Base-by-base conservation (phyloP, 768 basidiomycete genomes). In the Boletus sp. region DNA sequence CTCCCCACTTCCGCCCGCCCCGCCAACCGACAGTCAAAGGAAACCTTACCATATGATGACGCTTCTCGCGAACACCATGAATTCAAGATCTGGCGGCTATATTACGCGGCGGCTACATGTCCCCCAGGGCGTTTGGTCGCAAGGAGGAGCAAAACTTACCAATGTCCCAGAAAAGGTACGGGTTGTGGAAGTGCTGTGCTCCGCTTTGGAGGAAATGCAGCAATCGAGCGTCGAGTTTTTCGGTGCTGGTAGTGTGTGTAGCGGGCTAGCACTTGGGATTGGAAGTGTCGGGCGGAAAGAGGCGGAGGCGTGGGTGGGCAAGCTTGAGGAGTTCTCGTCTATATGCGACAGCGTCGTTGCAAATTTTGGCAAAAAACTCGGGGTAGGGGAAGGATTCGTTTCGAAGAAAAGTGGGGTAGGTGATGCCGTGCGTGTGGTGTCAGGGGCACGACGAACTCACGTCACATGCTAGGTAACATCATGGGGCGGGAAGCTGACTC, bases 41-140 rank as follows among this genome's bases (percentile, higher is more conserved):
- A 87, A 93, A 63, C 93, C 93, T 10, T 96, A 94, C 66, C 88
- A 93, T 68, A 81, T 96, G 81, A 94, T 96, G 92, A 76, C 77
- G 56, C 79, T 91, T 23, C 74, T 96, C 35, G 79, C 84, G 55
- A 82, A 76, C 48, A 92, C 92, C 27, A 95, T 95, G 83, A 80
- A 77, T 35, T 84, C 83, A 35, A 77, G 79, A 56, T 83, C 87
- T 5, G 93, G 93, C n/a, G 92, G 90, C 32, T 95, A 94, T 69
- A 76, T 96, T 52, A 93, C 91, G 15, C 86, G 85, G 43, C 82
- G 87, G 43, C 71, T 96, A 60, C 93, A 93, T 70, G 88, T 96
- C 29, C 92, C 93, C 14, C 83, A 83, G 51, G 90, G 91, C 65
- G 88, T 94, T 23, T 96, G 93, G 93, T 88, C 90, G 41, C 89